phyloP scores from a whole-genome alignment of 2,329 filamentous ascomycete genomes.

The Pyrenophora graminea region DNA sequence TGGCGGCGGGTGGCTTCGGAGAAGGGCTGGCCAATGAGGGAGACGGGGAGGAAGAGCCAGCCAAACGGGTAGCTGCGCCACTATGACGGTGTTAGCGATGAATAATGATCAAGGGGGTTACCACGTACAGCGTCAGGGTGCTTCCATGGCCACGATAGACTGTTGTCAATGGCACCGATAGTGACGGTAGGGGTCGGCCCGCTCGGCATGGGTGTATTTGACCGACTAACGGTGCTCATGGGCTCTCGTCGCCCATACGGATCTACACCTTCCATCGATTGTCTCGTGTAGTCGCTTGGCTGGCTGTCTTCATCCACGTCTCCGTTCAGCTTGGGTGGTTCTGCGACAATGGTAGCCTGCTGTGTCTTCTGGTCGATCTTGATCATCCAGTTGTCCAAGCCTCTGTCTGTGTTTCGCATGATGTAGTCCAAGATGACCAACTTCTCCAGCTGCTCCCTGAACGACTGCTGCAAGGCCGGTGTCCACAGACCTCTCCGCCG shows the following conservation, averaged over 20 bases:
- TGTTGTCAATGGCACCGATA: conserved; percentile 96
- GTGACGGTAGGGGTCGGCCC: conserved; percentile 64
- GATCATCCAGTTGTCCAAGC: conserved; percentile 99
- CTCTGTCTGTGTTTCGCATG: conserved; percentile 97
- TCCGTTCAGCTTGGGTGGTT: conserved; percentile 71
- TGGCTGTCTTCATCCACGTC: conserved; percentile 39
- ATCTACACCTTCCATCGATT: conserved; percentile 62
- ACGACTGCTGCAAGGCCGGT: conserved; percentile 82
- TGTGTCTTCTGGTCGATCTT: conserved; percentile 86
- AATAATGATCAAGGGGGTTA: conserved; percentile 11
- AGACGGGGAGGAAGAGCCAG: conserved; percentile 96
- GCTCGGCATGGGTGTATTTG: conserved; percentile 59
- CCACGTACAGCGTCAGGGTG: conserved; percentile 80
- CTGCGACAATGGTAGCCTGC: conserved; percentile 82
- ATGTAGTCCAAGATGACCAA: conserved; percentile 97
- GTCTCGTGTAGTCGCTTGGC: conserved; percentile 60
- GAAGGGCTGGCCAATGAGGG: conserved; percentile 93
- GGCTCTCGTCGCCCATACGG: conserved; percentile 78
- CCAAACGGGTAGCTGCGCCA: conserved; percentile 93
- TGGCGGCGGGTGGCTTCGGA: conserved; percentile 92
- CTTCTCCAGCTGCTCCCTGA: conserved; percentile 94
- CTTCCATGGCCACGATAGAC: conserved; percentile 98
- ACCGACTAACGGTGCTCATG: conserved; percentile 74
- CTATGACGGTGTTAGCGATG: conserved; percentile 41
- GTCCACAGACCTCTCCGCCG: conserved; percentile 77